phyloP scores from a whole-genome alignment of 148 eudicot genomes.

The Cornus controversa region DNA sequence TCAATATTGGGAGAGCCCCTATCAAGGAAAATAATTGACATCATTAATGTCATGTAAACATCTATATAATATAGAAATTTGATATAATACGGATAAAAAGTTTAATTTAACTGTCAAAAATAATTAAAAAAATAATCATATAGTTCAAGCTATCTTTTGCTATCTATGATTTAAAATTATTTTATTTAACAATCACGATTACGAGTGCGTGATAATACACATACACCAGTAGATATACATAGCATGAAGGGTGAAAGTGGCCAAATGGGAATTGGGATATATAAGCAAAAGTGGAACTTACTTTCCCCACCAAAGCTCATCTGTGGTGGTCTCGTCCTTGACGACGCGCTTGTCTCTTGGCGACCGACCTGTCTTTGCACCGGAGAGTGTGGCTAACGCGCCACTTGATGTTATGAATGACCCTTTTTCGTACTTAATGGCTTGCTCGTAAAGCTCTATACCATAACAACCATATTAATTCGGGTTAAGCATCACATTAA shows the following conservation, averaged over 20 bases:
- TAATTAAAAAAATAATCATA: too few relatives aligned
- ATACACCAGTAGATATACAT: too few relatives aligned
- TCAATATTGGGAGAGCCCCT: slow-evolving; percentile 99
- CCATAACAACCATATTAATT: not conserved
- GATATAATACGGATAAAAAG: too few relatives aligned
- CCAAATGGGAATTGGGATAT: too few relatives aligned
- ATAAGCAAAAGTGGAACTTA: slow-evolving; percentile 26
- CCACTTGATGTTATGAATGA: slow-evolving; percentile 86
- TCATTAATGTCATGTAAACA: not conserved
- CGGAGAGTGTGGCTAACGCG: slow-evolving; percentile 83
- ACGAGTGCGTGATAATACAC: too few relatives aligned
- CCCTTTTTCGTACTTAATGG: slow-evolving; percentile 89
- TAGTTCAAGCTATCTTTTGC: too few relatives aligned
- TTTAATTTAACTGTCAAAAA: too few relatives aligned
- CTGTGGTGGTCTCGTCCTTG: slow-evolving; percentile 59
- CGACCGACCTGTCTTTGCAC: slow-evolving; percentile 93
- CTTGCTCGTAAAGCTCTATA: slow-evolving; percentile 89
- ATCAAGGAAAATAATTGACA: not conserved
- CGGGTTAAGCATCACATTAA: not conserved
- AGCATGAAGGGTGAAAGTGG: too few relatives aligned
- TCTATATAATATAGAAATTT: too few relatives aligned
- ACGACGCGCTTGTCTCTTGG: slow-evolving; percentile 95
- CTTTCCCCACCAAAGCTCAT: slow-evolving; percentile 99
- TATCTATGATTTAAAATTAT: too few relatives aligned
- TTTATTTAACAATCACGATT: too few relatives aligned